Evolutionary conservation across 2,329 filamentous ascomycete species (phyloP).

Genomic region (Proliferodiscus dingleyae): DNA sequence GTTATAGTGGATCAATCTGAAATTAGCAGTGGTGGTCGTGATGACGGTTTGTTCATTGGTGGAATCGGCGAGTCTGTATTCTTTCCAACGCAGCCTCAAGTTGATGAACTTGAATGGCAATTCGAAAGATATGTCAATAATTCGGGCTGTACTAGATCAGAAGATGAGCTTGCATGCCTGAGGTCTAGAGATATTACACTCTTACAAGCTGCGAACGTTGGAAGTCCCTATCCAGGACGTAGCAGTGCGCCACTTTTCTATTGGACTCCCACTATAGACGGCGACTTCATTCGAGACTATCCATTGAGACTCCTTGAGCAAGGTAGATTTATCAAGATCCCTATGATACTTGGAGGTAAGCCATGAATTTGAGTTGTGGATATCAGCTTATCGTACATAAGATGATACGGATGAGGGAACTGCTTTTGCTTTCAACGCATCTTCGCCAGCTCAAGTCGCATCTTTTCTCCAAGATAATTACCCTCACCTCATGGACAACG

Average conservation of each 20-base stretch:
- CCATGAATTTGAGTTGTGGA: background rate
- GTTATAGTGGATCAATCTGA: background rate
- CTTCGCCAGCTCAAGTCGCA: constrained; percentile 30
- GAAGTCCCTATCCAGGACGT: constrained; percentile 35
- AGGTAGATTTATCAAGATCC: constrained; percentile 36
- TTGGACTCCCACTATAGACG: constrained; percentile 39
- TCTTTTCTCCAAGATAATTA: constrained; percentile 36
- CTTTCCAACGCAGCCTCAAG: constrained; percentile 36
- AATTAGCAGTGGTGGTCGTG: constrained; percentile 20
- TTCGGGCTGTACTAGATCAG: constrained; percentile 29
- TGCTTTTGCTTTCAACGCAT: constrained; percentile 42
- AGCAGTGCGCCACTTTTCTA: constrained; percentile 33
- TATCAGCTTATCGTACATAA: background rate
- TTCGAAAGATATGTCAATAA: constrained; percentile 34
- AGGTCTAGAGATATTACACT: constrained; percentile 31
- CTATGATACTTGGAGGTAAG: constrained; percentile 36
- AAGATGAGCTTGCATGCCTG: constrained; percentile 35
- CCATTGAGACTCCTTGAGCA: constrained; percentile 34
- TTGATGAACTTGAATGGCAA: constrained; percentile 37
- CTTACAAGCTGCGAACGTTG: constrained; percentile 36
- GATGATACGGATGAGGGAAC: constrained; percentile 54
- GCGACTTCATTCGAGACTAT: constrained; percentile 37
- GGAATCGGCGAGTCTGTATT: constrained; percentile 33
- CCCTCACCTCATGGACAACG: constrained; percentile 29
- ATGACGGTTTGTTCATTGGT: constrained; percentile 26